Evolutionary conservation across 805 yeast species (phyloP), one percentile per base, ranked within the genome.

Genomic region (Pichia occidentalis): DNA sequence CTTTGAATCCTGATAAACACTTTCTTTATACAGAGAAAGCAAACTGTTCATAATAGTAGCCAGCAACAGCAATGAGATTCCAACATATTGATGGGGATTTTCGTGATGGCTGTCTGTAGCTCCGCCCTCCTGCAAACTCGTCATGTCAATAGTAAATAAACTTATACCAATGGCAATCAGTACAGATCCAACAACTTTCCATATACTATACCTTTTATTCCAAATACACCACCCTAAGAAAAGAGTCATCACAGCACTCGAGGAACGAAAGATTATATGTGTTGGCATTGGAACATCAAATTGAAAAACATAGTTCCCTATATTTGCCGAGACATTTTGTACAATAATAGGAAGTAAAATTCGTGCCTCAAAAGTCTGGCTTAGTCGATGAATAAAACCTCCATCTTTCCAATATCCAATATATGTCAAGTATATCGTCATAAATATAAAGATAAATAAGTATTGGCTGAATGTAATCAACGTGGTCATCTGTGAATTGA

Each of bases 221-320:
- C 73, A 75, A 9, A 68, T 40, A 5, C 67, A 33, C 46, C 54
- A 58, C 3, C 88, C 85, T 4, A 77, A 56, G 0, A 68, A 22
- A 77, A 83, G 70, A 0, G 83, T 75, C 13, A 78, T 56, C 6
- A 77, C 73, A 0, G 84, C 72, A 1, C 83, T 76, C 5, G 80
- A 70, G 10, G 85, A 77, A 36, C 87, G 56, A 47, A 80, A 65
- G 7, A 80, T 70, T 19, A 80, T 80, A 51, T 81, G 86, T 20
- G 79, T 55, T 0, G 88, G 85, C 16, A 82, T 70, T 3, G 81
- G 70, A 20, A 83, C 64, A 25, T 75, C 65, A 53, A 61, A 77
- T 13, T 60, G 64, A 60, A 77, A 76, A 0, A 71, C 86, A 36
- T 58, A 52, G 50, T 83, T 83, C 51, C 76, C 80, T 24, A 77